A percentile compares a stretch with the other conserved stretches of the same genome.
Conservation (phyloP, 2,329 filamentous ascomycete genomes). For the Ophiognomonia clavigignenti-juglandacearum region DNA sequence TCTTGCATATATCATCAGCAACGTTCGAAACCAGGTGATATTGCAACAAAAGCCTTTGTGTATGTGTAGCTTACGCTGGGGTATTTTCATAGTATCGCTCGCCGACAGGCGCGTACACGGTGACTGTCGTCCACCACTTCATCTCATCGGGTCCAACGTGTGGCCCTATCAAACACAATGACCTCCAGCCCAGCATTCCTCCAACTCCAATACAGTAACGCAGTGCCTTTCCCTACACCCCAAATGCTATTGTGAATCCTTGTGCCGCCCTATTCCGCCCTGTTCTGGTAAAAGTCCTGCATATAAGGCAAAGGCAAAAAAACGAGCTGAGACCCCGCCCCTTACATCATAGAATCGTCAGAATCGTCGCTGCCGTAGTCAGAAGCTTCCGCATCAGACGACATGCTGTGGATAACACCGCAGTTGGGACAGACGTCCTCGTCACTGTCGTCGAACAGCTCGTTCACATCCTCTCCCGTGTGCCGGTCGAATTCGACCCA, state of each 20-base stretch:
- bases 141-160: too few species aligned
- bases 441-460: conserved; percentile 14
- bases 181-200: too few species aligned
- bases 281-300: too few species aligned
- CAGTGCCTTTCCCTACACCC: background rate
- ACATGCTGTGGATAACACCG: conserved; percentile 10
- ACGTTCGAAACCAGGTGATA: too few species aligned
- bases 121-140: too few species aligned
- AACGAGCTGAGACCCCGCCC: background rate
- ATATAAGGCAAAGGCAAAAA: too few species aligned
- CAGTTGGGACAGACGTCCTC: conserved; percentile 17
- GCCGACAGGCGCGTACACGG: too few species aligned
- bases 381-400: background rate
- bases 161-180: too few species aligned
- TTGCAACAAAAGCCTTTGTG: too few species aligned
- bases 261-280: background rate
- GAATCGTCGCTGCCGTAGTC: conserved; percentile 6
- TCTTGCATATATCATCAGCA: too few species aligned
- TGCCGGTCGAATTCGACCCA: conserved; percentile 42
- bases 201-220: background rate
- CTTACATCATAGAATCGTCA: background rate
- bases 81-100: too few species aligned
- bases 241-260: background rate
- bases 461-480: conserved; percentile 11
- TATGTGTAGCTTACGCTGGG: too few species aligned